Base-by-base conservation (phyloP, 2,329 filamentous ascomycete species). In the Alternaria triticina region DNA sequence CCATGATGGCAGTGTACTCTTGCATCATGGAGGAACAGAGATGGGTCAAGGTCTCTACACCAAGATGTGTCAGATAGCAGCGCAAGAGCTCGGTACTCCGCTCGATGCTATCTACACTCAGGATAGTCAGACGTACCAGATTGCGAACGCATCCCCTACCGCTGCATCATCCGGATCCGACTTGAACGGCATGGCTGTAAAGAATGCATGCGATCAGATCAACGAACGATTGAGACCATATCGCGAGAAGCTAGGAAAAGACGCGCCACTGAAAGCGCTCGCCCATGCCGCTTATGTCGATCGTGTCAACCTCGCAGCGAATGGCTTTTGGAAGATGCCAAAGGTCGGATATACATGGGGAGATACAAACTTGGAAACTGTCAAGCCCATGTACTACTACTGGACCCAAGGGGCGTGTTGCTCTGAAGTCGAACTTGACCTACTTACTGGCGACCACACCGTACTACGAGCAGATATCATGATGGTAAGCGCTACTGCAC, bases 1-100 rank as follows among this genome's bases (percentile, higher is more conserved):
- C 77, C 94, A 97, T 74, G 95, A 98, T 70, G 95, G 96, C 0
- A 96, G 92, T 10, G 87, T 98, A 6, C 85, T 98, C 1, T 90
- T 98, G 8, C 95, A 96, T 3, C 96, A 98, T 70, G 96, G 95
- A 57, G 96, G 95, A 64, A 97, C 93, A 0, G 95, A 98, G 80
- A 98, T 98, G 95, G 95, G 95, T 2, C 95, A 98, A 80, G 95
- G 95, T 2, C 84, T 98, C 11, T 92, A 97, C 80, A 98, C 95
- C 4, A 98, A 98, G 83, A 97, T 98, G 89, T 90, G 89, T 52
- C 95, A 96, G 86, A 93, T 98, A 62, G 94, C 94, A 1, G 95
- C 95, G 0, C 92, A 98, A 79, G 92, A 94, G 5, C 87, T 98
- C 1, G 83, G 87, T n/a, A 91, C 97, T 0, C 92, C 95, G 0